These are phyloP conservation scores for Lentithecium fluviatile DNA, from an alignment of 495 filamentous ascomycete species.

Conservation along the genomic window DNA sequence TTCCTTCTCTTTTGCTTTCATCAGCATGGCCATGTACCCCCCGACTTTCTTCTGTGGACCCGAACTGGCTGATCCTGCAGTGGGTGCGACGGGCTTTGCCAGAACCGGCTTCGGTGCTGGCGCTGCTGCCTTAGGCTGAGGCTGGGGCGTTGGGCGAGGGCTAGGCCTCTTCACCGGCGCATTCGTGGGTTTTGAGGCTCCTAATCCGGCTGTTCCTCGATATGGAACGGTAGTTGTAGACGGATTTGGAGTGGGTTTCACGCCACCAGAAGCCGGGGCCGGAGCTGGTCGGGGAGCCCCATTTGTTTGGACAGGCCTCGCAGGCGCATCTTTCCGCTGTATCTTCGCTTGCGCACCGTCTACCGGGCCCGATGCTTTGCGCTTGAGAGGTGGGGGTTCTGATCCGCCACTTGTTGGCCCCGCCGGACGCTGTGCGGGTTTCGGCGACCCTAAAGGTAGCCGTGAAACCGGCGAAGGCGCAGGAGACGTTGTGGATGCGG, in stretches of 20 bases:
- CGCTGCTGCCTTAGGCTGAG: neutral
- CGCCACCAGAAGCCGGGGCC: neutral
- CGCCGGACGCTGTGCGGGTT: slow-evolving; percentile 6
- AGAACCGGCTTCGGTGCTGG: slow-evolving; percentile 3
- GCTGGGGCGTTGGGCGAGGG: neutral
- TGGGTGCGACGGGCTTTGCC: neutral
- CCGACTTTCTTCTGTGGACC: neutral
- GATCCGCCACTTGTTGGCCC: slow-evolving; percentile 2
- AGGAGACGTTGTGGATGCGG: slow-evolving; percentile 5
- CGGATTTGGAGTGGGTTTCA: slow-evolving; percentile 6
- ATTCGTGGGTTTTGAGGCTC: neutral
- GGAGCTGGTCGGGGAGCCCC: slow-evolving; percentile 13
- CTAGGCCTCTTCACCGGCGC: slow-evolving; percentile 11
- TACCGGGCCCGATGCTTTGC: slow-evolving; percentile 25
- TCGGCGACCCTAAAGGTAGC: slow-evolving; percentile 3
- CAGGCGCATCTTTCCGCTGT: slow-evolving; percentile 19
- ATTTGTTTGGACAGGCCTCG: neutral
- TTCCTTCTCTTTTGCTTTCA: slow-evolving; percentile 58
- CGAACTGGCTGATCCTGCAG: neutral
- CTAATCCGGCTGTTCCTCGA: slow-evolving; percentile 23
- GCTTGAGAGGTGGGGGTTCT: slow-evolving; percentile 12
- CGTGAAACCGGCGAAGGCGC: neutral
- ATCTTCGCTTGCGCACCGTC: slow-evolving; percentile 17
- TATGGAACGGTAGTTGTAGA: slow-evolving; percentile 17
- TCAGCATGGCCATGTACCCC: slow-evolving; percentile 65